Evolutionary conservation across 495 filamentous ascomycete species (phyloP).

Genomic region (Penicillium nucicola): DNA sequence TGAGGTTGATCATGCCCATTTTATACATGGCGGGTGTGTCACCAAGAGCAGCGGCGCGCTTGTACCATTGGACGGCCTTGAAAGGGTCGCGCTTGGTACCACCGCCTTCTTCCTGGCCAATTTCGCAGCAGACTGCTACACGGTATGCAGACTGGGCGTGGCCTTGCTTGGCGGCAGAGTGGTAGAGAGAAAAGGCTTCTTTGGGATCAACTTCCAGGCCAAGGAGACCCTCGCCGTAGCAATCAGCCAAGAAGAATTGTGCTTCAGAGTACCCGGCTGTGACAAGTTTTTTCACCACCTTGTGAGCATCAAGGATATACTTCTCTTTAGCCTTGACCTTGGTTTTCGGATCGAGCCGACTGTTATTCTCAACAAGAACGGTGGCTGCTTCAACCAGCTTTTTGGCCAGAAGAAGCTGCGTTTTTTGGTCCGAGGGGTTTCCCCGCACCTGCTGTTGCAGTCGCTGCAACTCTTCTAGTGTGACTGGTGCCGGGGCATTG

Average conservation of each 20-base stretch:
- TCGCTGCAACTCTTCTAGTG: conserved; percentile 70
- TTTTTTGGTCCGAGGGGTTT: conserved; percentile 67
- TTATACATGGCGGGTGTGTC: conserved; percentile 97
- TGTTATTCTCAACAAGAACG: conserved; percentile 64
- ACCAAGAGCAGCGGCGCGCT: conserved; percentile 82
- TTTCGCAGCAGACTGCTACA: conserved; percentile 95
- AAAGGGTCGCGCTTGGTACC: conserved; percentile 86
- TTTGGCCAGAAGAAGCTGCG: conserved; percentile 73
- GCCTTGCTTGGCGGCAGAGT: conserved; percentile 85
- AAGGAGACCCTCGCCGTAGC: conserved; percentile 70
- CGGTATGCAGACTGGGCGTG: conserved; percentile 87
- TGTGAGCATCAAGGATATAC: conserved; percentile 81
- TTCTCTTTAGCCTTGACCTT: conserved; percentile 76
- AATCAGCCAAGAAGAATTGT: conserved; percentile 92
- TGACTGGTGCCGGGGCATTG: conserved; percentile 55
- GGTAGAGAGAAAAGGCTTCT: conserved; percentile 89
- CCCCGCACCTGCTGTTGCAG: conserved; percentile 63
- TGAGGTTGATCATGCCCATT: conserved; percentile 91
- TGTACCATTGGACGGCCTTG: conserved; percentile 98
- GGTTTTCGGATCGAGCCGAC: conserved; percentile 70
- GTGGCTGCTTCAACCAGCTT: conserved; percentile 82
- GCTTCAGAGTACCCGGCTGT: conserved; percentile 69
- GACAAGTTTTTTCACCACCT: conserved; percentile 83
- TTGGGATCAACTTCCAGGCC: conserved; percentile 76
- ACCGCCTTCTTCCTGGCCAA: conserved; percentile 90